phyloP scores from a whole-genome alignment of 1,139 yeast genomes.

The Wickerhamomyces sp. region DNA sequence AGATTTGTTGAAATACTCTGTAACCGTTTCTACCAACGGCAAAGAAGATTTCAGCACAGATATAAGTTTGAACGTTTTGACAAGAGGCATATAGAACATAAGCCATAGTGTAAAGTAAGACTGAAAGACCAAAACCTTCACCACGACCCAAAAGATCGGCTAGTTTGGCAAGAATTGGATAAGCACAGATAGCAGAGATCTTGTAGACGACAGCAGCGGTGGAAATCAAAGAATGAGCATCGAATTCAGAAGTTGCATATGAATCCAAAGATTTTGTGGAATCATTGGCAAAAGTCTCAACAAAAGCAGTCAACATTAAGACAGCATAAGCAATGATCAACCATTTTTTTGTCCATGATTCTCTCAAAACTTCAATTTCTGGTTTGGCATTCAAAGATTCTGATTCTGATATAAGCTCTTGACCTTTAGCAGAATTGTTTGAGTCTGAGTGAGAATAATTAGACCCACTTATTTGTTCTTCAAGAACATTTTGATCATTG shows the following conservation, averaged over 20 bases:
- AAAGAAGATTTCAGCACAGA: constrained; percentile 31
- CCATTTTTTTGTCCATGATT: constrained; percentile 19
- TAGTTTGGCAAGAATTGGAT: constrained; percentile 36
- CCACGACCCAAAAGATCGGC: constrained; percentile 36
- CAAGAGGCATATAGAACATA: constrained; percentile 29
- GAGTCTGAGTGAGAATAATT: too few relatives aligned
- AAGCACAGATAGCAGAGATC: constrained; percentile 33
- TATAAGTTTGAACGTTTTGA: constrained; percentile 27
- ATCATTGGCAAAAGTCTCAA: constrained; percentile 24
- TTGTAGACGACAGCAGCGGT: constrained; percentile 36
- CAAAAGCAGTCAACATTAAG: constrained; percentile 24
- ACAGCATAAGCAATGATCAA: constrained; percentile 22
- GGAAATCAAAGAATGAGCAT: constrained; percentile 33
- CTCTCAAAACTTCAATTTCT: not conserved
- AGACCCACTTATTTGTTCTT: too few relatives aligned
- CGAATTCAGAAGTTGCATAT: constrained; percentile 35
- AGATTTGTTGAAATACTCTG: constrained; percentile 31
- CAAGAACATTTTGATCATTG: too few relatives aligned
- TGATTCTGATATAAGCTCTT: not conserved
- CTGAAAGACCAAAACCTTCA: constrained; percentile 32
- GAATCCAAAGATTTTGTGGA: constrained; percentile 23
- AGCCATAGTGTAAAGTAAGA: constrained; percentile 27
- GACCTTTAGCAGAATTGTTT: too few relatives aligned
- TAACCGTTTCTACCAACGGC: constrained; percentile 34
- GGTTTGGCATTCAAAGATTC: too few relatives aligned